Conservation (phyloP, 495 filamentous ascomycete species). For the Trichoderma erinaceum region DNA sequence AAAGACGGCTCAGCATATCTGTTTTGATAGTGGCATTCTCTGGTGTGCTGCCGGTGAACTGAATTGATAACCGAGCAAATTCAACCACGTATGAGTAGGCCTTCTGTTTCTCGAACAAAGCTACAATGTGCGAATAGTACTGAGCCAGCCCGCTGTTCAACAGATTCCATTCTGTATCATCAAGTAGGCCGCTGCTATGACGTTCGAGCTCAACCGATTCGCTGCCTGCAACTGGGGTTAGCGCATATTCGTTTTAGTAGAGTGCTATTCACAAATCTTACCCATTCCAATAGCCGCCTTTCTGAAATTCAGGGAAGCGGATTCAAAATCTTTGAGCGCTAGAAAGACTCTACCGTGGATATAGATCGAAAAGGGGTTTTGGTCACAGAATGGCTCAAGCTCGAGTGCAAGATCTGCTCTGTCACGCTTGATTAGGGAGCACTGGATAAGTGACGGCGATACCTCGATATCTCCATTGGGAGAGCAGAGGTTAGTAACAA, state of each 20-base stretch:
- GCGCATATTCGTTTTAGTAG: background rate
- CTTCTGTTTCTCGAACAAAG: constrained; percentile 70
- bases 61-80: constrained; percentile 73
- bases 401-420: constrained; percentile 69
- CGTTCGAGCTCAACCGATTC: constrained; percentile 21
- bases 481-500: constrained; percentile 50
- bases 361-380: constrained; percentile 70
- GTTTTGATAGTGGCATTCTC: constrained; percentile 42
- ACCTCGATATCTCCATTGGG: constrained; percentile 46
- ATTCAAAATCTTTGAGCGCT: constrained; percentile 60
- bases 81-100: constrained; percentile 74
- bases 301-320: constrained; percentile 71
- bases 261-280: constrained; percentile 38
- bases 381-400: constrained; percentile 62
- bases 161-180: constrained; percentile 61
- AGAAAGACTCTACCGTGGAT: constrained; percentile 77
- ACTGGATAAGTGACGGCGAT: constrained; percentile 53
- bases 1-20: constrained; percentile 76
- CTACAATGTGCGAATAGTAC: constrained; percentile 82
- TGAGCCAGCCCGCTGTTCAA: constrained; percentile 71
- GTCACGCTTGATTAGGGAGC: constrained; percentile 60
- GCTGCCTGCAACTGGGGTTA: constrained; percentile 3
- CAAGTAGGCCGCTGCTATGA: constrained; percentile 56
- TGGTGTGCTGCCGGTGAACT: constrained; percentile 44
- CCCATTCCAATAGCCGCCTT: constrained; percentile 78